Percentiles rank a stretch among this genome's conserved stretches.
Evolutionary conservation across 305 asterid genomes (phyloP).

Genomic region (Solanum hybrid): DNA sequence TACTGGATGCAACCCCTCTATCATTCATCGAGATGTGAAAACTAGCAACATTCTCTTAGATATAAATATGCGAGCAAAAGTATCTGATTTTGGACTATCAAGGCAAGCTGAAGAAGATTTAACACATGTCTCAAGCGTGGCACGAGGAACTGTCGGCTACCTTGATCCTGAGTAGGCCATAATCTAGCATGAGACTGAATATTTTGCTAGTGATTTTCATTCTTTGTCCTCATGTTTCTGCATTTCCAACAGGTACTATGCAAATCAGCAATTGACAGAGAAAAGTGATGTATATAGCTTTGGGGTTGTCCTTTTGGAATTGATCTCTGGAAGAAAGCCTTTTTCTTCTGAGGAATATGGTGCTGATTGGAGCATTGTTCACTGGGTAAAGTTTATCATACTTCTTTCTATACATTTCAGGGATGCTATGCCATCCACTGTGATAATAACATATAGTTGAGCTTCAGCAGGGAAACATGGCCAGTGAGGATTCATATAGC

Average conservation of each 20-base stretch:
- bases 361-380: conserved; percentile 97
- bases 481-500: neutral
- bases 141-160: conserved; percentile 94
- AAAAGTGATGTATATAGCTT: conserved; percentile 91
- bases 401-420: neutral
- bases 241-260: conserved; percentile 59
- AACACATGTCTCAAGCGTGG: conserved; percentile 86
- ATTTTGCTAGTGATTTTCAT: neutral
- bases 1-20: conserved; percentile 96
- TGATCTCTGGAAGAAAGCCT: conserved; percentile 87
- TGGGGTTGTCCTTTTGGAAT: conserved; percentile 89
- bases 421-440: neutral
- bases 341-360: conserved; percentile 77
- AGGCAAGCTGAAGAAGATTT: conserved; percentile 96
- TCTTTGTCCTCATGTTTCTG: neutral
- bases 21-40: conserved; percentile 90
- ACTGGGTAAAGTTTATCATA: conserved; percentile 62
- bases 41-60: conserved; percentile 88
- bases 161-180: conserved; percentile 88
- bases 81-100: conserved; percentile 96
- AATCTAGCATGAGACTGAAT: neutral
- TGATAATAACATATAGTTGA: neutral
- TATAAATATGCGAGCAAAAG: conserved; percentile 90
- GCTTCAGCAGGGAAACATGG: neutral
- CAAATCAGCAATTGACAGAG: conserved; percentile 88